Base-by-base conservation (phyloP, 2,329 filamentous ascomycete genomes). In the Neofusicoccum parvum region DNA sequence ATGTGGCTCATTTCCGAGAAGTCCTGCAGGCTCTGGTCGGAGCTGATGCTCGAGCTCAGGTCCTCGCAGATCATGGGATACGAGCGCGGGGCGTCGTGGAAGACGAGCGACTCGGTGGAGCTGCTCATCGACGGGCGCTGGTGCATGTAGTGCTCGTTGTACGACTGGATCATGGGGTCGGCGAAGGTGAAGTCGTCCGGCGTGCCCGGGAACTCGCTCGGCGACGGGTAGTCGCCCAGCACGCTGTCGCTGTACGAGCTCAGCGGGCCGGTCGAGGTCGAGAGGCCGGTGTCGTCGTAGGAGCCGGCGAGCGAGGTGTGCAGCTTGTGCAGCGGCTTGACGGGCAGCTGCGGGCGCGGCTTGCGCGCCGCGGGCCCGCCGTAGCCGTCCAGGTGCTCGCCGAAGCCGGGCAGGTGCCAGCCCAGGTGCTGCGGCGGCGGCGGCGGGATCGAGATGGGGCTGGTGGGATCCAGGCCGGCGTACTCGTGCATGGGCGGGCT, bases 121-220 rank as follows among this genome's bases (percentile, higher is more conserved):
- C 74, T 74, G 65, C 74, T 74, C 62, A 77, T 74, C 15, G 74
- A 73, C 45, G 71, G 72, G 39, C 74, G 76, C 41, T 75, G 75
- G 67, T 73, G 72, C 45, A 72, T 72, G 63, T 72, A 69, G 65
- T 75, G 68, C 62, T 76, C 70, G 58, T 74, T 70, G 66, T 75
- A 76, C 46, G 74, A 70, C 58, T 75, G 74, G 59, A 79, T 73
- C 17, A 68, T 66, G 12, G 78, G 72, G 39, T 81, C 79, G 46
- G 74, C 71, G 67, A 79, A 79, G 6, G 74, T 72, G 53, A 76
- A 76, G 50, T 81, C 81, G 20, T 80, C 79, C 32, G 81, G 80
- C 17, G 81, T 82, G 11, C 79, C 77, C 17, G 81, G 80, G 65
- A 78, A 82, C 65, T 83, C 81, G 66, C 78, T 72, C 12, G 81